A percentile compares a stretch with the other conserved stretches of the same genome.
These are phyloP conservation scores for Blattamonas nauphoetae DNA, from an alignment of 78 protist species.

Conservation along the genomic window DNA sequence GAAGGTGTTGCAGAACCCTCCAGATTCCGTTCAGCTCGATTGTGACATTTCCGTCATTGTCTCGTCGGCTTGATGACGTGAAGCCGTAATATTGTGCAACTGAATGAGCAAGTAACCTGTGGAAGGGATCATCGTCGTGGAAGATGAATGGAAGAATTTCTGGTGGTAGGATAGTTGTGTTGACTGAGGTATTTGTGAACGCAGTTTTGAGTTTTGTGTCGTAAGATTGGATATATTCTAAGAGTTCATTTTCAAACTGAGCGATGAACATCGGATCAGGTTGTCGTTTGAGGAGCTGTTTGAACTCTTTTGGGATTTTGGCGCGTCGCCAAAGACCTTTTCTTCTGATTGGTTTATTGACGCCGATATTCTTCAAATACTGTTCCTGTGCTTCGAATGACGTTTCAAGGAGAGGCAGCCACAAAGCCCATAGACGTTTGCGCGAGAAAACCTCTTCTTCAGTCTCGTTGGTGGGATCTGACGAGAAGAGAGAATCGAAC, in stretches of 20 bases:
- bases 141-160: not conserved
- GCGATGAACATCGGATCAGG: not conserved
- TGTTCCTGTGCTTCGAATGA: not conserved
- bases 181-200: too few species aligned
- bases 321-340: not conserved
- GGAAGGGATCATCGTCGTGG: not conserved
- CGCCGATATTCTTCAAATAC: not conserved
- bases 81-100: not conserved
- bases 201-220: too few species aligned
- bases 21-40: not conserved
- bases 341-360: not conserved
- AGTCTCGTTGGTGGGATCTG: not conserved
- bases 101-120: not conserved
- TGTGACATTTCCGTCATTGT: not conserved
- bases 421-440: not conserved
- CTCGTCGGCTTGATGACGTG: not conserved
- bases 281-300: not conserved
- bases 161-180: too few species aligned
- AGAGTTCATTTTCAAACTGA: not conserved
- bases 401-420: not conserved
- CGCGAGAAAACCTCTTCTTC: not conserved
- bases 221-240: not conserved
- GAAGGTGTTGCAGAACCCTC: not conserved
- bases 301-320: not conserved
- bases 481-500: not conserved